Evolutionary conservation across 495 filamentous ascomycete genomes (phyloP).

Genomic region (Penicillium ochrochloron): DNA sequence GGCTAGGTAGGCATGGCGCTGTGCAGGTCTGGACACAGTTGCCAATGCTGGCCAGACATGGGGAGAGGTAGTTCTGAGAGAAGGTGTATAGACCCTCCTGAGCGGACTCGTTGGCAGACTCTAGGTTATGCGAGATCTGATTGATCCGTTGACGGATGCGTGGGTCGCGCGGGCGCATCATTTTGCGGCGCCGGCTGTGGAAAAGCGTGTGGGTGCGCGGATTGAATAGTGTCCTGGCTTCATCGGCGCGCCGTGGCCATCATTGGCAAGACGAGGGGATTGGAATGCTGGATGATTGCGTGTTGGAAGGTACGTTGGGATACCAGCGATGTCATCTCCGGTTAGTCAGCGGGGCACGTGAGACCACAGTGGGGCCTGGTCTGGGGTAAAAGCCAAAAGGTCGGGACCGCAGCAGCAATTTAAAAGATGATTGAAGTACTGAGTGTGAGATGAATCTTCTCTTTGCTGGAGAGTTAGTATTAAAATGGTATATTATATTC

Average conservation of each 20-base stretch:
- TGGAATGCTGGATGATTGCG: conserved; percentile 7
- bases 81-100: conserved; percentile 89
- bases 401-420: background rate
- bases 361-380: conserved; percentile 3
- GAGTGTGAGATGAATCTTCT: background rate
- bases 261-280: conserved; percentile 4
- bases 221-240: conserved; percentile 13
- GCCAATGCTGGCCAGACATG: conserved; percentile 72
- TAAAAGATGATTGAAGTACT: conserved; percentile 3
- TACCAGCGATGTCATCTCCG: conserved; percentile 27
- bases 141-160: conserved; percentile 94
- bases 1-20: conserved; percentile 70
- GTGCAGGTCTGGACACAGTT: conserved; percentile 71
- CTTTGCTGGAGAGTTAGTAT: background rate
- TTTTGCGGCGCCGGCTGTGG: conserved; percentile 24
- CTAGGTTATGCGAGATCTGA: conserved; percentile 88
- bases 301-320: conserved; percentile 8
- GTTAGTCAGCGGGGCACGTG: conserved; percentile 36
- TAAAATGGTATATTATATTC: conserved; percentile 72
- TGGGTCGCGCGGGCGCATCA: conserved; percentile 80
- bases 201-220: background rate
- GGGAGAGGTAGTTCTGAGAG: conserved; percentile 79
- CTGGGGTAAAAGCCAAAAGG: conserved; percentile 25
- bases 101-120: conserved; percentile 88
- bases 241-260: conserved; percentile 22